Conservation (phyloP, 352 stramenopile species). For the Phytophthora podocarpi region DNA sequence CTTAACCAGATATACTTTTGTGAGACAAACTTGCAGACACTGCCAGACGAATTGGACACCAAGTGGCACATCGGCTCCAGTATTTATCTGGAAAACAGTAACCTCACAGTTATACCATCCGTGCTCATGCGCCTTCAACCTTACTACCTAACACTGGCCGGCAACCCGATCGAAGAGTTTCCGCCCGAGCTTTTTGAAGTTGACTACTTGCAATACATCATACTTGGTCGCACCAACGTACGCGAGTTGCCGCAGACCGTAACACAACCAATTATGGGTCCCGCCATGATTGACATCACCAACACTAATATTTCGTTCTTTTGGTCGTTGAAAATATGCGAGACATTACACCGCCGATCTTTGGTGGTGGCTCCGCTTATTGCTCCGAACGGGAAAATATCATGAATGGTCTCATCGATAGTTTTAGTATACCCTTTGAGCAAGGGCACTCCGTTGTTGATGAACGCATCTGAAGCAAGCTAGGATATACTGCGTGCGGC, state of each 20-base stretch:
- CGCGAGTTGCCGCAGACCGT: conserved; percentile 1
- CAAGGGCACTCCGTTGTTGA: not conserved
- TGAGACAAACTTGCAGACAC: conserved; percentile 7
- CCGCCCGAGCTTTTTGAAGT: conserved; percentile 1
- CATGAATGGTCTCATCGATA: not conserved
- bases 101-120: conserved; percentile 1
- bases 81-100: conserved; percentile 12
- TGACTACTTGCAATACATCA: not conserved
- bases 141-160: not conserved
- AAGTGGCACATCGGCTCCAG: conserved; percentile 21
- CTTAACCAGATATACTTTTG: not conserved
- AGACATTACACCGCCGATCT: not conserved
- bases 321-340: conserved; percentile 9
- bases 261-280: not conserved
- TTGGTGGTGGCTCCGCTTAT: conserved; percentile 1
- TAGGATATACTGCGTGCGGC: not conserved
- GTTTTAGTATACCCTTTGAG: conserved; percentile 1
- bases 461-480: conserved; percentile 16
- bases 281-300: not conserved
- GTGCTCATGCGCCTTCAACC: conserved; percentile 4
- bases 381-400: conserved; percentile 13
- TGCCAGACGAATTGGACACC: conserved; percentile 39
- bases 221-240: not conserved
- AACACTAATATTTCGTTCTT: conserved; percentile 18
- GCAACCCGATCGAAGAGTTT: conserved; percentile 1